Percentiles rank a stretch among this genome's conserved stretches.
phyloP scores from a whole-genome alignment of 495 filamentous ascomycete genomes.

The Penicillium crystallinum region DNA sequence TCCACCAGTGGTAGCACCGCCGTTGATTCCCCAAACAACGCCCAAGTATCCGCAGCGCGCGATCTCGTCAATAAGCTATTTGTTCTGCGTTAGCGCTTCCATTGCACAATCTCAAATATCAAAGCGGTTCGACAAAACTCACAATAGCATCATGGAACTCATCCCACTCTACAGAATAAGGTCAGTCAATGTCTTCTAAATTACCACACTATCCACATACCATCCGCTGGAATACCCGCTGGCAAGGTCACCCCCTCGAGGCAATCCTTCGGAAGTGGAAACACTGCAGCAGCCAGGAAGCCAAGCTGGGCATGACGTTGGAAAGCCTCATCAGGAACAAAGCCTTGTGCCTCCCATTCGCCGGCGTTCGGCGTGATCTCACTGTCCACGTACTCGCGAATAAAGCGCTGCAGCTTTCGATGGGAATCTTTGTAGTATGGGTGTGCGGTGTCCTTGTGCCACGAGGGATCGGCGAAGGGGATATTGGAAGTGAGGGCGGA shows the following conservation, averaged over 20 bases:
- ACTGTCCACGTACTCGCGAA: slow-evolving; percentile 59
- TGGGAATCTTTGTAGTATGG: slow-evolving; percentile 70
- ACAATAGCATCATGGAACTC: slow-evolving; percentile 15
- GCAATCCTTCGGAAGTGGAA: slow-evolving; percentile 13
- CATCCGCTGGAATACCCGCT: slow-evolving; percentile 10
- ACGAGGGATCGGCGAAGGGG: slow-evolving; percentile 12
- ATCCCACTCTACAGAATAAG: slow-evolving; percentile 6
- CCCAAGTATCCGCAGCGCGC: slow-evolving; percentile 12
- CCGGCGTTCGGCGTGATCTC: slow-evolving; percentile 60
- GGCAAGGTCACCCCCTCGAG: slow-evolving; percentile 7
- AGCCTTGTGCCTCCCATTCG: slow-evolving; percentile 47
- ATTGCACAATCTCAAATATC: neutral
- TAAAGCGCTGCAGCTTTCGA: slow-evolving; percentile 53
- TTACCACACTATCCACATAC: neutral
- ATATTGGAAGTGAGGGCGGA: slow-evolving; percentile 10
- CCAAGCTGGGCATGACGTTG: slow-evolving; percentile 10
- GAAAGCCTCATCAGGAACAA: slow-evolving; percentile 11
- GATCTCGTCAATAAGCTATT: slow-evolving; percentile 15
- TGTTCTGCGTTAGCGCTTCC: neutral
- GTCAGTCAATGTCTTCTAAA: neutral
- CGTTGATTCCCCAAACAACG: slow-evolving; percentile 15
- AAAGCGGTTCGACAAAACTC: neutral
- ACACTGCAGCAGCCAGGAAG: slow-evolving; percentile 12
- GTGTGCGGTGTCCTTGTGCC: slow-evolving; percentile 9
- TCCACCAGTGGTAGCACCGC: slow-evolving; percentile 12